Percentiles rank a stretch among this genome's conserved stretches.
Evolutionary conservation across 768 basidiomycete species (phyloP).

Genomic region (Tylopilus plumbeoviolaceoides): DNA sequence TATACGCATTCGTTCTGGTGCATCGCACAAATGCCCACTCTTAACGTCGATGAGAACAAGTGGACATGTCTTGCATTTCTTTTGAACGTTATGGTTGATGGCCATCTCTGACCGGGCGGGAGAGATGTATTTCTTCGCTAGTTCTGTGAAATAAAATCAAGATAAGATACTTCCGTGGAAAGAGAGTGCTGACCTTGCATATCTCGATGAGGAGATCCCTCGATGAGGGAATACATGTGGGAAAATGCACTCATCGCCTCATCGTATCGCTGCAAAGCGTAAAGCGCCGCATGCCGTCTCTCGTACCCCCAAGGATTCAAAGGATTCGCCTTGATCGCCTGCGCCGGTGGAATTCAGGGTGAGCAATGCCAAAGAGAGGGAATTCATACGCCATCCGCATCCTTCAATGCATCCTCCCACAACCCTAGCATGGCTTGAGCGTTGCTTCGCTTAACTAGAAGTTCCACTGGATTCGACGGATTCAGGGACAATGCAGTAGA

Average conservation of each 20-base stretch:
- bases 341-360: not conserved
- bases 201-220: too few relatives aligned
- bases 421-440: not conserved
- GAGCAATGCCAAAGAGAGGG: not conserved
- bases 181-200: too few relatives aligned
- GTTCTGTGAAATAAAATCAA: too few relatives aligned
- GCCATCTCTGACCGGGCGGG: too few relatives aligned
- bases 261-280: not conserved
- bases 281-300: not conserved
- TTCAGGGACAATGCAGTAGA: not conserved
- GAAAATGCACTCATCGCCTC: not conserved
- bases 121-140: too few relatives aligned
- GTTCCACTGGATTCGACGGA: not conserved
- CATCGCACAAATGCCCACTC: too few relatives aligned
- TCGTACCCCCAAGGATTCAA: not conserved
- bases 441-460: not conserved
- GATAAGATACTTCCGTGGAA: too few relatives aligned
- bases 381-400: not conserved
- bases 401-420: not conserved
- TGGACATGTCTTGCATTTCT: too few relatives aligned
- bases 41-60: too few relatives aligned
- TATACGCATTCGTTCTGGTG: too few relatives aligned
- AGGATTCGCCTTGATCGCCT: not conserved
- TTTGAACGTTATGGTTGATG: too few relatives aligned
- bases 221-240: not conserved